A percentile compares a stretch with the other conserved stretches of the same genome.
These are phyloP conservation scores for Apophysomyces ossiformis DNA, from an alignment of 371 early-diverging fungal species.

Conservation along the genomic window DNA sequence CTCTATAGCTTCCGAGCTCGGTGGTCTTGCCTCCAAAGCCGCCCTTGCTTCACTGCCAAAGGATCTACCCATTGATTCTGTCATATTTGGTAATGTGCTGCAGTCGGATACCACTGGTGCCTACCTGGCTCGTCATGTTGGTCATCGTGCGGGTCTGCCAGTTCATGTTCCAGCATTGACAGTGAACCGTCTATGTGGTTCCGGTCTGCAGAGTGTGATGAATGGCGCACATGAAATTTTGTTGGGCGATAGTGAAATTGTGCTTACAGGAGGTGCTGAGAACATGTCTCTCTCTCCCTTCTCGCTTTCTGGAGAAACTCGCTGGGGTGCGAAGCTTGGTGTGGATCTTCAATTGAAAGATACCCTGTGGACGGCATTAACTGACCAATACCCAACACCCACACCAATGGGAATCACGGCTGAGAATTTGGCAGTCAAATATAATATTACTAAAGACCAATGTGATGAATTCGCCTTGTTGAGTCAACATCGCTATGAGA, in stretches of 20 bases:
- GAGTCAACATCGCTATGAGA: constrained; percentile 86
- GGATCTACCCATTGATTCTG: constrained; percentile 80
- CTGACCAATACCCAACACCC: constrained; percentile 85
- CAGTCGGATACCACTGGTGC: constrained; percentile 87
- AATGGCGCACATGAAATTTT: constrained; percentile 92
- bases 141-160: constrained; percentile 84
- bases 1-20: constrained; percentile 81
- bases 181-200: constrained; percentile 95
- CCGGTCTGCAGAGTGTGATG: constrained; percentile 94
- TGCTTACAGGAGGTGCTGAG: constrained; percentile 93
- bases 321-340: constrained; percentile 90
- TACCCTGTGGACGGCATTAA: constrained; percentile 82
- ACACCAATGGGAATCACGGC: constrained; percentile 97
- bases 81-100: constrained; percentile 94
- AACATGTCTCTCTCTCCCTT: constrained; percentile 95
- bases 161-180: constrained; percentile 86
- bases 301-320: constrained; percentile 70
- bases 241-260: constrained; percentile 82
- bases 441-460: constrained; percentile 81
- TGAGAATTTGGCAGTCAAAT: constrained; percentile 90
- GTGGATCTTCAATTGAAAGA: constrained; percentile 88
- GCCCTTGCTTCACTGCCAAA: constrained; percentile 79
- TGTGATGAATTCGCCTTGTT: constrained; percentile 87
- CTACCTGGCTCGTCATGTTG: constrained; percentile 93
- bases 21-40: constrained; percentile 90